Evolutionary conservation across 495 filamentous ascomycete species (phyloP).

Genomic region (Daldinia decipiens): DNA sequence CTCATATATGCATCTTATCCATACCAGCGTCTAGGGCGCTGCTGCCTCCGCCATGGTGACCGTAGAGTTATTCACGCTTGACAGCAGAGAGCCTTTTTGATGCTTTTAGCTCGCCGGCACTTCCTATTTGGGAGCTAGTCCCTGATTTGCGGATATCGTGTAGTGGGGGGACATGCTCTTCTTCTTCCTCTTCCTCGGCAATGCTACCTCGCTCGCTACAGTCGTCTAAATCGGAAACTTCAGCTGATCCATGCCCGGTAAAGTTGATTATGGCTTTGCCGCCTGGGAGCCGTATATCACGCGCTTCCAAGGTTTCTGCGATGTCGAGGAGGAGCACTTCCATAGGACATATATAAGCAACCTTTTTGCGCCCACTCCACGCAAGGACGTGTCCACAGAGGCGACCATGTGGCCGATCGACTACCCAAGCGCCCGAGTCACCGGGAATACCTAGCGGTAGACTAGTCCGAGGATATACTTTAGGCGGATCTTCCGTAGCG

Average conservation of each 20-base stretch:
- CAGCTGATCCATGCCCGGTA: conserved; percentile 12
- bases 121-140: background rate
- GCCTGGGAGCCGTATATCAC: conserved; percentile 63
- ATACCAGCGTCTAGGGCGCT: conserved; percentile 30
- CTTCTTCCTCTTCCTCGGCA: conserved; percentile 21
- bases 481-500: conserved; percentile 35
- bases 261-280: conserved; percentile 44
- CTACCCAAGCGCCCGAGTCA: conserved; percentile 93
- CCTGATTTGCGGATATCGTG: conserved; percentile 14
- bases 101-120: background rate
- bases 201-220: conserved; percentile 23
- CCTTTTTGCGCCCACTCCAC: conserved; percentile 77
- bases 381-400: conserved; percentile 92
- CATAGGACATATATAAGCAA: conserved; percentile 94
- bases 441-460: conserved; percentile 74
- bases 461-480: conserved; percentile 20
- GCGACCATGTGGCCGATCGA: conserved; percentile 80
- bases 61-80: conserved; percentile 21
- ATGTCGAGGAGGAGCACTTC: conserved; percentile 89
- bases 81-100: conserved; percentile 27
- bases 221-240: conserved; percentile 37
- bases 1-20: conserved; percentile 44
- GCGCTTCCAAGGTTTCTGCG: conserved; percentile 72
- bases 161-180: conserved; percentile 15
- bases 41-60: background rate